These are phyloP conservation scores for Parietichytrium sp. DNA, from an alignment of 108 stramenopile species.

Conservation along the genomic window DNA sequence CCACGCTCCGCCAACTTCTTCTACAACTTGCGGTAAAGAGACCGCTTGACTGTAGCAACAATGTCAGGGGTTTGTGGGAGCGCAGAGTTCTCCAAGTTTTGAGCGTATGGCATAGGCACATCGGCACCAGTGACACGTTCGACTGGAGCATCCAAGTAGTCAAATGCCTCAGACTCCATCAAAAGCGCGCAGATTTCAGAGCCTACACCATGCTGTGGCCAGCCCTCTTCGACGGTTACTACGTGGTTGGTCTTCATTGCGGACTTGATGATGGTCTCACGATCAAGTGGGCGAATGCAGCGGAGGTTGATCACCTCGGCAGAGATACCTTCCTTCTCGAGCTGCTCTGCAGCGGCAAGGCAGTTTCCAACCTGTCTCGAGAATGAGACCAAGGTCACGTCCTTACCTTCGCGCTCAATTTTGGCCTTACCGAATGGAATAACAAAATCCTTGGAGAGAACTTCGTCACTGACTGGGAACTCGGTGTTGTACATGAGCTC, in stretches of 20 bases:
- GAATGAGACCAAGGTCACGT: slow-evolving; percentile 91
- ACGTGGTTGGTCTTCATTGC: slow-evolving; percentile 93
- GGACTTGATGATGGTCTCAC: slow-evolving; percentile 82
- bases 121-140: slow-evolving; percentile 96
- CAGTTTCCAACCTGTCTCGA: slow-evolving; percentile 81
- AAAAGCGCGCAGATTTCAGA: slow-evolving; percentile 93
- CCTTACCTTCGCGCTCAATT: slow-evolving; percentile 76
- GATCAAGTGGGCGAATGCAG: slow-evolving; percentile 90
- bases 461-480: slow-evolving; percentile 92
- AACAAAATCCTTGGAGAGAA: slow-evolving; percentile 42
- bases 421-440: slow-evolving; percentile 62
- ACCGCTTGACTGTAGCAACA: slow-evolving; percentile 79
- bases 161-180: slow-evolving; percentile 94
- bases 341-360: slow-evolving; percentile 85
- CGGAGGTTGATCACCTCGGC: slow-evolving; percentile 91
- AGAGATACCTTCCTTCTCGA: slow-evolving; percentile 78
- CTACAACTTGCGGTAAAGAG: slow-evolving; percentile 71
- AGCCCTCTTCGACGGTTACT: slow-evolving; percentile 93
- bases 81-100: slow-evolving; percentile 81
- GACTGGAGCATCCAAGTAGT: slow-evolving; percentile 97
- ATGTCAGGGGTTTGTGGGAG: slow-evolving; percentile 90
- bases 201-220: slow-evolving; percentile 94
- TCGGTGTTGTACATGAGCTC: slow-evolving; percentile 93
- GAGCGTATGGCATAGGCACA: slow-evolving; percentile 99
- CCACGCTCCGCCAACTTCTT: background rate